A percentile compares a stretch with the other conserved stretches of the same genome.
These are phyloP conservation scores for Trichoderma brevicompactum DNA, from an alignment of 2,329 filamentous ascomycete species.

Conservation along the genomic window DNA sequence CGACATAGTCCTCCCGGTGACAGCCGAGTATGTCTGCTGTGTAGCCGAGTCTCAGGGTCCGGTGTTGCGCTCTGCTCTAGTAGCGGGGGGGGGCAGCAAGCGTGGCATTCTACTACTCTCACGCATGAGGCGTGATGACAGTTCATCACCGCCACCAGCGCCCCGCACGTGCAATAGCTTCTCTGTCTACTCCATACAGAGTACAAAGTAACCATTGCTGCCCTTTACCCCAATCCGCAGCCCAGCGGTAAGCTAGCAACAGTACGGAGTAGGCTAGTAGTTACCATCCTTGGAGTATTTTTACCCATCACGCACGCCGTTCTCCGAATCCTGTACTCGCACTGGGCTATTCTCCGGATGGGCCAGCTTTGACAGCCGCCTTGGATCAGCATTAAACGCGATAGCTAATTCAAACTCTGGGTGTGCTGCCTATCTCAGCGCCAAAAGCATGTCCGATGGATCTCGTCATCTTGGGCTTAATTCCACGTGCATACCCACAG, in stretches of 20 bases:
- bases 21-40: no score
- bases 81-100: no score
- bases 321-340: no score
- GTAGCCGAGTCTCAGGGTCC: conserved; percentile 4
- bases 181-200: neutral
- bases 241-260: neutral
- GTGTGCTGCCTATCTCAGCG: no score
- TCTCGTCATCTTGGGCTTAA: neutral
- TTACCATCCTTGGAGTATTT: neutral
- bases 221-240: conserved; percentile 9
- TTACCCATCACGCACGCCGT: neutral
- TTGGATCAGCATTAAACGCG: neutral
- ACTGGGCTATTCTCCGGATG: no score
- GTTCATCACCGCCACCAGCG: neutral
- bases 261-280: neutral
- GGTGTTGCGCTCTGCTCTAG: no score
- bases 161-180: neutral
- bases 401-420: no score
- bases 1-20: neutral
- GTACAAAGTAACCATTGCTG: neutral
- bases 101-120: neutral
- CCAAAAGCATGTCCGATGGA: no score
- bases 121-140: neutral
- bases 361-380: neutral
- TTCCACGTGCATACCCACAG: neutral